Conservation (phyloP, 768 basidiomycete genomes). For the Agaricus sinodeliciosus region DNA sequence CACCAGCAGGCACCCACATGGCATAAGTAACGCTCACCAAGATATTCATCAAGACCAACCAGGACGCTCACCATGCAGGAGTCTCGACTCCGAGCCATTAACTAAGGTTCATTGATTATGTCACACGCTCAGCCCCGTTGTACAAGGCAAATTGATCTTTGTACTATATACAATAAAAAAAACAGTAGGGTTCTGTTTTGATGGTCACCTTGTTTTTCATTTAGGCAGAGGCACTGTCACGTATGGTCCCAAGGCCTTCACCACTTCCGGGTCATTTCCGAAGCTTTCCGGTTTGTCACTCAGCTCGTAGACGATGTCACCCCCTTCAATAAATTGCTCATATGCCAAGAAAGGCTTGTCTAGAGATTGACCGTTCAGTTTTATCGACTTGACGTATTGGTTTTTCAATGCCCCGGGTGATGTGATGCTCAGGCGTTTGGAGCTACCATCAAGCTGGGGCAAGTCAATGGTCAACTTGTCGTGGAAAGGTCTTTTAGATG, state of each 20-base stretch:
- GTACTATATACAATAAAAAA: too few species aligned
- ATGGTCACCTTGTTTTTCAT: too few species aligned
- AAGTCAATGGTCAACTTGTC: conserved; percentile 49
- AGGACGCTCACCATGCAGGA: too few species aligned
- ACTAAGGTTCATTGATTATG: too few species aligned
- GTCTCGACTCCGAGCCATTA: too few species aligned
- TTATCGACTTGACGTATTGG: conserved; percentile 55
- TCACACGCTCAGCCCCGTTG: too few species aligned
- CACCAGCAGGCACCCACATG: too few species aligned
- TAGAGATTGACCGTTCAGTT: conserved; percentile 43
- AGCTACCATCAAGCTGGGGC: conserved; percentile 25
- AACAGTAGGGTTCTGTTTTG: too few species aligned
- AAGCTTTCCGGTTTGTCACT: conserved; percentile 30
- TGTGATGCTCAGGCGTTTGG: conserved; percentile 38
- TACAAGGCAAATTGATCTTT: too few species aligned
- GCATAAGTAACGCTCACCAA: too few species aligned
- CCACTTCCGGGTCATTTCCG: conserved; percentile 24
- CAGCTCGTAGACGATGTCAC: conserved; percentile 60
- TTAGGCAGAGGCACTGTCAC: too few species aligned
- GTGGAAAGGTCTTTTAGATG: conserved; percentile 35
- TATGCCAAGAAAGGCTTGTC: conserved; percentile 49
- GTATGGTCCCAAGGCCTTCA: conserved; percentile 8
- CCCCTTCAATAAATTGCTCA: conserved; percentile 51
- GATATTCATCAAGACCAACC: too few species aligned
- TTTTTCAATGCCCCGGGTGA: conserved; percentile 52